Base-by-base conservation (phyloP, 2,329 filamentous ascomycete genomes). In the Coniochaeta ligniaria region DNA sequence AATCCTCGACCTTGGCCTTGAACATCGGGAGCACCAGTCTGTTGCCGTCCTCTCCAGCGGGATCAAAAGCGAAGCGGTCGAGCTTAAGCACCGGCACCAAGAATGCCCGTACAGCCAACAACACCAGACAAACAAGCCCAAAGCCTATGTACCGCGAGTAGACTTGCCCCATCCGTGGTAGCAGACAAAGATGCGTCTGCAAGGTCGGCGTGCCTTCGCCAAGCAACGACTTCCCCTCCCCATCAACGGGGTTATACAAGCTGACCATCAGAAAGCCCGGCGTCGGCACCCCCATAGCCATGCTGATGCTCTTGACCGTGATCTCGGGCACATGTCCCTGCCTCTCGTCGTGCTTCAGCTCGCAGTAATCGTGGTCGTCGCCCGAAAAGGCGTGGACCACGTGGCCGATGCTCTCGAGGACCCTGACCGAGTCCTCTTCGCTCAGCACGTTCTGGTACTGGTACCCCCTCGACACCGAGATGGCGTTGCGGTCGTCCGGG, bases 341-440 rank as follows among this genome's bases (percentile, higher is more conserved):
- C 62, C 87, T 85, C 20, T 84, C 81, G 2, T 86, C 85, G 73
- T 99, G 95, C 0, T 87, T 81, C 7, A 98, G 77, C 69, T 96
- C 93, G 75, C 95, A 99, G 76, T 98, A 97, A 76, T 99, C 95
- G 76, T 99, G 95, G 70, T 99, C 95, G 68, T 99, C 95, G 12
- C 95, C 95, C 0, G 92, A 96, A 71, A 98, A 99, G 50, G 93
- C 89, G 65, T 95, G 89, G 3, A 85, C 81, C 14, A 98, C 85
- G 63, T 95, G 91, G 36, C 92, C 92, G 36, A 96, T 80, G 64
- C 87, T 90, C 62, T 88, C 82, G 47, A 96, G 78, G 41, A 99
- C 78, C 58, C 87, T 86, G 54, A 86, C 81, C 0, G 93, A 95
- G 66, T 97, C 86, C 2, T 84, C 81, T 57, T 88, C 85, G 58